Evolutionary conservation across 1,139 yeast genomes (phyloP).

Genomic region (Geotrichum candidum): DNA sequence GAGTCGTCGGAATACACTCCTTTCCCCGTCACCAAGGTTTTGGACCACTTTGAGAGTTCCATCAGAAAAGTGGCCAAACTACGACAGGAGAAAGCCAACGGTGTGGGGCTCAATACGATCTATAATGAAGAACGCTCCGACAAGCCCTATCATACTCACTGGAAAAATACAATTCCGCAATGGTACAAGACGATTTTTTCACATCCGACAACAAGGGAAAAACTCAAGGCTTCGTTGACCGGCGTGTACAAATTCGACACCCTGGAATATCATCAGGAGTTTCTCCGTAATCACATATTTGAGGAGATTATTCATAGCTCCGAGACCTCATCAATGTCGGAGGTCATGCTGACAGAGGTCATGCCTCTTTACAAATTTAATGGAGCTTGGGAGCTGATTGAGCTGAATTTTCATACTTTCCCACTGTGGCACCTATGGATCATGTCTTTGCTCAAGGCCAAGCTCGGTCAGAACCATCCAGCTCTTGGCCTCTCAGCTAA

Average conservation of each 20-base stretch:
- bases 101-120: neutral
- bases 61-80: neutral
- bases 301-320: conserved; percentile 13
- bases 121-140: neutral
- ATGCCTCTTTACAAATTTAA: conserved; percentile 11
- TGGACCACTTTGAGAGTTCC: neutral
- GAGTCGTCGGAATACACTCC: neutral
- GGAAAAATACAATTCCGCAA: neutral
- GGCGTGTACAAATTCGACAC: neutral
- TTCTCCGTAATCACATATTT: conserved; percentile 11
- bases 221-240: neutral
- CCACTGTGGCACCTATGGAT: conserved; percentile 11
- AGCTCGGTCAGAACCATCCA: conserved; percentile 4
- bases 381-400: conserved; percentile 15
- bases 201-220: neutral
- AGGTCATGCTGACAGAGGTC: conserved; percentile 6
- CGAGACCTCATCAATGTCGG: neutral
- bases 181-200: neutral
- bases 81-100: neutral
- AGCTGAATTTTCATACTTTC: conserved; percentile 6
- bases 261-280: conserved; percentile 7
- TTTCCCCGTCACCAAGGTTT: neutral
- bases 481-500: neutral
- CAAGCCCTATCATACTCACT: neutral
- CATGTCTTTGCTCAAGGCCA: neutral